Evolutionary conservation across 2,329 filamentous ascomycete genomes (phyloP).

Genomic region (Ampelomyces quisqualis): DNA sequence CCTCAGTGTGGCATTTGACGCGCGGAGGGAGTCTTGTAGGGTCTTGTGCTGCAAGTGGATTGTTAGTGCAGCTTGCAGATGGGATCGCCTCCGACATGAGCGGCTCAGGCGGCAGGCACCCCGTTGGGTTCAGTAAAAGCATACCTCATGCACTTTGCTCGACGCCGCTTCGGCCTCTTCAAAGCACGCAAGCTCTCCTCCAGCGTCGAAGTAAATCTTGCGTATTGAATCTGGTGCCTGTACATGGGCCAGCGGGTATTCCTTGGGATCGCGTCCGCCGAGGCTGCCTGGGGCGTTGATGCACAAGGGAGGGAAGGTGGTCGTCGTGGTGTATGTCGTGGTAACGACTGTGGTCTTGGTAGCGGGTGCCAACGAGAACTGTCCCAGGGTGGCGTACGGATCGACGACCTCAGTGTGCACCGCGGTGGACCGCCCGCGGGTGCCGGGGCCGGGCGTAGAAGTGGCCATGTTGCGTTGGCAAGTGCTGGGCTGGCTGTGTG

Average conservation of each 20-base stretch:
- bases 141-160: conserved; percentile 56
- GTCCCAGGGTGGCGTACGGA: conserved; percentile 52
- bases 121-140: conserved; percentile 27
- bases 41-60: conserved; percentile 45
- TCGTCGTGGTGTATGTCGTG: conserved; percentile 86
- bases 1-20: conserved; percentile 52
- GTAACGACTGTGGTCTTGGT: conserved; percentile 72
- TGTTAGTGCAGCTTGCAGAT: conserved; percentile 24
- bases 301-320: conserved; percentile 78
- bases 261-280: conserved; percentile 75
- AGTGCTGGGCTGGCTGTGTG: background rate
- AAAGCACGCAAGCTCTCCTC: conserved; percentile 62
- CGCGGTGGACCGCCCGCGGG: conserved; percentile 30
- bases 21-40: conserved; percentile 47
- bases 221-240: conserved; percentile 78
- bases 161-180: conserved; percentile 61
- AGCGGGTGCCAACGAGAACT: conserved; percentile 63
- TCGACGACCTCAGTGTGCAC: conserved; percentile 30
- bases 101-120: conserved; percentile 19
- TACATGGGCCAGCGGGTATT: conserved; percentile 82
- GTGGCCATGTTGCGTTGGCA: conserved; percentile 33
- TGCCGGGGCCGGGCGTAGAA: conserved; percentile 21
- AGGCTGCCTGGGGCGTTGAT: conserved; percentile 72
- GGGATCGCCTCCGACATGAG: conserved; percentile 17
- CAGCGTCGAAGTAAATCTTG: conserved; percentile 72